A percentile compares a stretch with the other conserved stretches of the same genome.
Conservation (phyloP, 306 rosid genomes). For the Vigna radiata region DNA sequence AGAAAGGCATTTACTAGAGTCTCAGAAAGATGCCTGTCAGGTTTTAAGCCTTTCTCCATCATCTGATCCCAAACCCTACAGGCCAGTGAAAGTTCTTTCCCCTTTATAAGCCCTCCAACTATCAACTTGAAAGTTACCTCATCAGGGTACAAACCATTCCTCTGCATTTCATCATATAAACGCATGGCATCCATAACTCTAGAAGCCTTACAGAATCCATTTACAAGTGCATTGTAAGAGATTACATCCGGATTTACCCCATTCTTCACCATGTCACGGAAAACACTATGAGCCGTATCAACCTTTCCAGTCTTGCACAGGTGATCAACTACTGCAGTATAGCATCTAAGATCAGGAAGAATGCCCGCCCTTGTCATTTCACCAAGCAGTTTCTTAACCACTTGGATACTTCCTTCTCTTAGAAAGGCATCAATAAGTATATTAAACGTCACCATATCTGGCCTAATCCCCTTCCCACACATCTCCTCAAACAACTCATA, state of each 20-base stretch:
- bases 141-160: slow-evolving; percentile 64
- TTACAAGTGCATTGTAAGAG: slow-evolving; percentile 85
- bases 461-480: slow-evolving; percentile 70
- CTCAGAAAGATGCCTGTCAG: slow-evolving; percentile 66
- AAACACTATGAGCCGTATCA: slow-evolving; percentile 65
- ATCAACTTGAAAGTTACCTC: slow-evolving; percentile 88
- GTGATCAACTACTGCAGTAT: slow-evolving; percentile 72
- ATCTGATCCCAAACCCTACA: slow-evolving; percentile 91
- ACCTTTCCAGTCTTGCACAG: slow-evolving; percentile 70
- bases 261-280: slow-evolving; percentile 72
- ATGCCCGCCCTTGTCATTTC: slow-evolving; percentile 65
- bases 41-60: slow-evolving; percentile 96
- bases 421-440: slow-evolving; percentile 75
- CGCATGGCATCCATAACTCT: slow-evolving; percentile 68
- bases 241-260: slow-evolving; percentile 80
- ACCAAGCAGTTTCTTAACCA: slow-evolving; percentile 75
- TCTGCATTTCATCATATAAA: slow-evolving; percentile 84
- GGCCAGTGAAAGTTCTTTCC: slow-evolving; percentile 64
- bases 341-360: slow-evolving; percentile 69
- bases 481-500: slow-evolving; percentile 80
- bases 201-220: slow-evolving; percentile 80
- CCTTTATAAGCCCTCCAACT: slow-evolving; percentile 79
- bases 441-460: slow-evolving; percentile 82
- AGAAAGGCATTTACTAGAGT: slow-evolving; percentile 67
- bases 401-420: slow-evolving; percentile 64